Base-by-base conservation (phyloP, 164 flowering plant genomes). In the Saururus chinensis region DNA sequence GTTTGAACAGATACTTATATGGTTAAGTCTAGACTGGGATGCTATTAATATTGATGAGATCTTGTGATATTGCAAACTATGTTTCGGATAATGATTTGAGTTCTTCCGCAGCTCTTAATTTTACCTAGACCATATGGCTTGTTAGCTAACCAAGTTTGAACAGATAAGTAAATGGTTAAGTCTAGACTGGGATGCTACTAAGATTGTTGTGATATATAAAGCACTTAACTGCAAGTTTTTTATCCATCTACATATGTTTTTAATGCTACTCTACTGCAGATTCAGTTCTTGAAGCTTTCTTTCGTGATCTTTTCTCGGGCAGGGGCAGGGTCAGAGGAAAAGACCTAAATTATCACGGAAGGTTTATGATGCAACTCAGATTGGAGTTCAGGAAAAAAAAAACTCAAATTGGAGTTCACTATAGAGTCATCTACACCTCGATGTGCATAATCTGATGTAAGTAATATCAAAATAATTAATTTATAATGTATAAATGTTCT, bases 241-340 rank as follows among this genome's bases (percentile, higher is more conserved):
- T 1, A 83, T 80, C 25, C 85, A n/a, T n/a, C n/a, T n/a, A n/a
- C n/a, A n/a, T n/a, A n/a, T n/a, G n/a, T n/a, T n/a, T n/a, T n/a
- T n/a, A n/a, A n/a, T n/a, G n/a, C n/a, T n/a, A 90, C 68, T 85
- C 95, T 19, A 88, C 97, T 61, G 82, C 73, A 41, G 97, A 97
- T 8, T 88, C 86, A 16, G 86, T 87, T 67, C 88, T 93, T 4
- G 97, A 90, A 79, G 95, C 96, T 62, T 93, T 96, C n/a, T 96
- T 97, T 0, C 91, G 85, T 61, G 99, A 93, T 73, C 91, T 85
- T 19, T 93, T 88, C 60, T 88, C 95, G 97, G 99, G 95, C 13
- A 97, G 97, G 16, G 95, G 97, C 40, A 79, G 95, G 11, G 97
- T n/a, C n/a, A n/a, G 88, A 42, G 99, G 97, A 16, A 96, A 88